Base-by-base conservation (phyloP, 768 basidiomycete genomes). In the Russula sp. region DNA sequence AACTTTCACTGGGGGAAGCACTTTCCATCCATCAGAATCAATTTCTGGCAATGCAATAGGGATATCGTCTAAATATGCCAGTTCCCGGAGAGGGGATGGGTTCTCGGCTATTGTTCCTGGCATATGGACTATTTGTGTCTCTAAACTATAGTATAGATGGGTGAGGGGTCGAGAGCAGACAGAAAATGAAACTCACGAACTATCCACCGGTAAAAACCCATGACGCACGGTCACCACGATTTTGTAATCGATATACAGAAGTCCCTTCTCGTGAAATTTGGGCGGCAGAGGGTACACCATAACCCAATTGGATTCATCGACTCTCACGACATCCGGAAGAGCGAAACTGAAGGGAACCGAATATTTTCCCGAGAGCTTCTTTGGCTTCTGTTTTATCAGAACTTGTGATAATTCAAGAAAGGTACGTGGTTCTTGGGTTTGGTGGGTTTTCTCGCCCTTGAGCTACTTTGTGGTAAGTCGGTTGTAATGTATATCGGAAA, bases 261-360 rank as follows among this genome's bases (percentile, higher is more conserved):
- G 52, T 8, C 67, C 67, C 32, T 56, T 67, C 50, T 68, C 84
- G 1, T 81, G 79, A 66, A 84, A 85, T 42, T 74, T 81, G 7
- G 83, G 81, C 1, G 84, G 84, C 16, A 84, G 75, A 5, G 73
- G 74, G 55, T 80, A 82, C 14, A 73, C 75, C 46, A 72, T 59
- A n/a, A 51, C 61, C 59, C 69, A 74, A 51, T 74, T 75, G 40
- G 72, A 75, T 60, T 75, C 78, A 3, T 69, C 64, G 30, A 79
- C 76, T 34, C 72, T 68, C 18, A 80, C 76, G 52, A 81, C 78
- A 24, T 64, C 66, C 2, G 85, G 84, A 4, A 85, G 76, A 10
- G 68, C 70, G 52, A 84, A 76, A 18, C 71, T 73, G 70, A 83
- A 86, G 0, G 82, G 77, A 80, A 81, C 83, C 0, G 77, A 74